Base-by-base conservation (phyloP, 257 asterid species). In the Perilla frutescens region DNA sequence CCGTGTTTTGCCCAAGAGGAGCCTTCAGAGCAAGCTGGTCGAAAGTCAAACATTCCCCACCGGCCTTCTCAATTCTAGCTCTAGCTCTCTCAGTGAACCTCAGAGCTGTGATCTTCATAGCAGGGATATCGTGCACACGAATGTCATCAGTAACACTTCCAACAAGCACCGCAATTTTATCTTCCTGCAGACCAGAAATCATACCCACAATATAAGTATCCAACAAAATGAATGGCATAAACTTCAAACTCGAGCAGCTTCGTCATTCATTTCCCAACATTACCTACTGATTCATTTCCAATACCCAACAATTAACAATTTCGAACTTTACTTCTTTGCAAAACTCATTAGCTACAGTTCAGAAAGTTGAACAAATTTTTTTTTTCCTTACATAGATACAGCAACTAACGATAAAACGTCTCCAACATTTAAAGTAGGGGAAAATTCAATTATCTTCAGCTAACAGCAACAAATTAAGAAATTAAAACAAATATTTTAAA, bases 1-100 rank as follows among this genome's bases (percentile, higher is more conserved):
- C 98, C 76, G 97, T 93, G 83, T 93, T 93, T 84, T 93, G 97
- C 7, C 98, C 97, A 58, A 93, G 97, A 1, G 98, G 98, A 13
- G 97, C 97, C 64, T 86, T 87, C 10, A 93, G 96, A 69, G 98
- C 98, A 7, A 93, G 90, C 91, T 91, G 96, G 66, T 93, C 98
- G 31, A 93, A 93, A 0, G 98, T 91, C 79, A 93, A 57, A 32
- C 98, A 93, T 81, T 93, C 97, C 2, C 96, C 98, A 20, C 98
- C 96, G 0, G 96, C 96, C 85, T 91, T 93, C 91, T 89, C 98
- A 60, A 93, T 88, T 74, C 98, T 85, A 69, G 98, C 97, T 72
- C 98, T 88, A 0, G 97, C 97, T 0, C 87, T 87, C 84, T 91
- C 94, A 0, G 98, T 93, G 86, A 89, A 91, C 71, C 93, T 88